Conservation (phyloP, 345 rosid species). For the Brassica juncea region DNA sequence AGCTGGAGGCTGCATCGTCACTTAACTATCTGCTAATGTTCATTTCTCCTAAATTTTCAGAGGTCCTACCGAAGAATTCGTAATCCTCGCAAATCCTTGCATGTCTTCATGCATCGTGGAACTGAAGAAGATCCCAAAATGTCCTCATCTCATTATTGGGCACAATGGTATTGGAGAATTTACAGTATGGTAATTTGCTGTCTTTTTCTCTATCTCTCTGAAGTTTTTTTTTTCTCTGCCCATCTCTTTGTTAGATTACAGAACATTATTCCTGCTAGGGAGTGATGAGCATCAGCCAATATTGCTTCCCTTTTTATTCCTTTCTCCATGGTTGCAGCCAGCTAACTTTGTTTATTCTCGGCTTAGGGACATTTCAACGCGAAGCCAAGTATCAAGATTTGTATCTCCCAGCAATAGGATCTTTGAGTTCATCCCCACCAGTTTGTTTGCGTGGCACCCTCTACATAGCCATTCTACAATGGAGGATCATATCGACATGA, state of each 20-base stretch:
- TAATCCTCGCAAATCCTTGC: conserved; percentile 47
- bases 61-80: conserved; percentile 53
- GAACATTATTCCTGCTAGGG: background rate
- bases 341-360: conserved; percentile 26
- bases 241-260: background rate
- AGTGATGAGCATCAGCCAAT: conserved; percentile 14
- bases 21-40: conserved; percentile 26
- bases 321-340: conserved; percentile 4
- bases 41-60: conserved; percentile 48
- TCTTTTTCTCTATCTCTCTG: conserved; percentile 17
- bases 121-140: conserved; percentile 68
- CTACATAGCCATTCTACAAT: conserved; percentile 37
- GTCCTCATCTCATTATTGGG: conserved; percentile 64
- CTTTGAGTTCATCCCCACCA: conserved; percentile 62
- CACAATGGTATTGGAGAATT: conserved; percentile 80
- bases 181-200: conserved; percentile 66
- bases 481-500: conserved; percentile 46
- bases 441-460: conserved; percentile 57
- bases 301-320: background rate
- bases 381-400: conserved; percentile 60
- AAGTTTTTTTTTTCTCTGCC: background rate
- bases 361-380: conserved; percentile 71
- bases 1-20: conserved; percentile 29
- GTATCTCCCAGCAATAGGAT: conserved; percentile 50
- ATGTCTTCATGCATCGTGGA: conserved; percentile 61